Percentiles rank a stretch among this genome's conserved stretches.
Evolutionary conservation across 306 rosid genomes (phyloP).

Genomic region (Castanea sativa): DNA sequence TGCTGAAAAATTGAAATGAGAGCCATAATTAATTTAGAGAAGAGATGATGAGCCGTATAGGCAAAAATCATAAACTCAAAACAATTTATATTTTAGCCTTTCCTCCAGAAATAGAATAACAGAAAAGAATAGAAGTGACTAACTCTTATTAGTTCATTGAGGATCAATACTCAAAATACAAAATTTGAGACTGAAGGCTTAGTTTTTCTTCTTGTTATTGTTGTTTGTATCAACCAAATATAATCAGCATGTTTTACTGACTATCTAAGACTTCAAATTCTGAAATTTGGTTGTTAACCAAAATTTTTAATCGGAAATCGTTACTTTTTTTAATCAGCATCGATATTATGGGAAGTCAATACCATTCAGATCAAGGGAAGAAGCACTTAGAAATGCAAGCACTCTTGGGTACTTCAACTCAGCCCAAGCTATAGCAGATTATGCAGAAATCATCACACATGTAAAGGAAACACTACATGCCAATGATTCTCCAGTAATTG

Average conservation of each 20-base stretch:
- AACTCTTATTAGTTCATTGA: too few species aligned
- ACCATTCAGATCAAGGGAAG: constrained; percentile 67
- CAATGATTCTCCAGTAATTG: constrained; percentile 51
- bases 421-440: constrained; percentile 81
- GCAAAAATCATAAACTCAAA: too few species aligned
- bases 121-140: too few species aligned
- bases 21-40: too few species aligned
- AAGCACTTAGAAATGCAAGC: constrained; percentile 56
- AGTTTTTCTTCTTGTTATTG: too few species aligned
- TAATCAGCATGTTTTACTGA: not conserved
- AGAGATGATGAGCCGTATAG: too few species aligned
- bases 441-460: constrained; percentile 51
- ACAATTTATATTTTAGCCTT: too few species aligned
- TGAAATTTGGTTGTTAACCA: not conserved
- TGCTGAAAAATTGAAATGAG: too few species aligned
- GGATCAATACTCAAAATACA: too few species aligned
- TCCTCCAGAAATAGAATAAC: too few species aligned
- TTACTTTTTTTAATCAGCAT: constrained; percentile 40
- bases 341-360: constrained; percentile 76
- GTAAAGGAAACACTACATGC: constrained; percentile 39
- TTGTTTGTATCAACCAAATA: too few species aligned
- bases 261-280: not conserved
- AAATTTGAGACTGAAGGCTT: too few species aligned
- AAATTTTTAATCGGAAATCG: not conserved
- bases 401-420: constrained; percentile 74